Conservation (phyloP, 2,329 filamentous ascomycete species). For the Penicillium hordei region DNA sequence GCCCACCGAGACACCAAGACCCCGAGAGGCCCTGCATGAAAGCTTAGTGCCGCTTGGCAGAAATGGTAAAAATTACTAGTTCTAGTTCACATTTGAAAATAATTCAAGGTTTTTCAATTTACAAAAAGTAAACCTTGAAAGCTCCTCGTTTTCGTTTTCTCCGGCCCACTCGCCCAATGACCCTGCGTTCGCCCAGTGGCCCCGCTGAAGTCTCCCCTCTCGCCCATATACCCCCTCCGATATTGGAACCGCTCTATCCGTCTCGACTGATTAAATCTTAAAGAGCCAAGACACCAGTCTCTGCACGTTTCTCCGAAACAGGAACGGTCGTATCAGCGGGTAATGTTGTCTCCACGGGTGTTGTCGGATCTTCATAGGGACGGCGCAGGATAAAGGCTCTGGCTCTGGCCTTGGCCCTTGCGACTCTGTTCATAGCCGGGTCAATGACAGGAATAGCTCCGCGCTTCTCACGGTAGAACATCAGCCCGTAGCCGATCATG, state of each 20-base stretch:
- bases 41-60: background rate
- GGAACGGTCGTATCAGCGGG: background rate
- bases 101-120: background rate
- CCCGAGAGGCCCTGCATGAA: background rate
- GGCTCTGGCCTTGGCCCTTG: slow-evolving; percentile 11
- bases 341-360: background rate
- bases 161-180: background rate
- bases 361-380: slow-evolving; percentile 6
- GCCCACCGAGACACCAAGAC: background rate
- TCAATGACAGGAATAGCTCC: slow-evolving; percentile 21
- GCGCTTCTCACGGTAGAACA: slow-evolving; percentile 21
- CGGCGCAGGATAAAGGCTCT: slow-evolving; percentile 22
- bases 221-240: background rate
- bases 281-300: background rate
- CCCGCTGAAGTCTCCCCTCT: background rate
- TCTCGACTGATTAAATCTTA: background rate
- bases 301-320: background rate
- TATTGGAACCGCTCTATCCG: background rate
- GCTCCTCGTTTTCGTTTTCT: background rate
- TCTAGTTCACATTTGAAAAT: background rate
- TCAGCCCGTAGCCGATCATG: slow-evolving; percentile 20
- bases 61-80: background rate
- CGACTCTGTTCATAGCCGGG: slow-evolving; percentile 13
- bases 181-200: background rate
- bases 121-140: background rate